Evolutionary conservation across 352 stramenopile genomes (phyloP), one percentile per base, ranked within the genome.

Genomic region (Elongisporangium prolatum): DNA sequence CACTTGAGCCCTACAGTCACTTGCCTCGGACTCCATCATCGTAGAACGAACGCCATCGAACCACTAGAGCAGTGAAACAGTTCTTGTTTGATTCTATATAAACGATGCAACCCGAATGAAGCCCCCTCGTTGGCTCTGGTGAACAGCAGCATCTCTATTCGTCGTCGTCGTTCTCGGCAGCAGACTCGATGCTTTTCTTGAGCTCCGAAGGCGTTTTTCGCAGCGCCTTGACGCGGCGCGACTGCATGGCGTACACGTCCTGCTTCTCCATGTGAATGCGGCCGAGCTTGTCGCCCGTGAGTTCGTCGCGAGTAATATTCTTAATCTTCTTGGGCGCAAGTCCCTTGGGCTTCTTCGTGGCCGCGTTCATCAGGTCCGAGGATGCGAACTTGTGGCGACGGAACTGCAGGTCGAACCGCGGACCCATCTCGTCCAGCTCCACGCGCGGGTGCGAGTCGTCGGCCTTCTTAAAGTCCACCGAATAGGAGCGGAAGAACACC

Each of bases 211-310:
- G 80, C 44, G 83, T 86, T 78, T 95, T 95, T 57, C 86, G 86
- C 53, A 98, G 78, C 21, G 96, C 96, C 80, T 98, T 98, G 62
- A 96, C 84, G 66, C 97, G 97, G 56, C 94, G 87, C 61, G 93
- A 95, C 67, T 98, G 82, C 86, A 98, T 98, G 63, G 89, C 95
- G 69, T 97, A 97, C 64, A 99, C 87, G 79, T 99, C 91, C 79
- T 99, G 97, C 68, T 91, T 94, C 48, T 98, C 95, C 58, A 99
- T 81, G 84, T 99, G 97, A 77, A 99, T 91, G 63, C 95, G 90
- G 62, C 97, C 97, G 60, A 99, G 75, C 68, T 97, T 99, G 79
- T 99, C 97, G 65, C 97, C 96, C 73, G 98, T 98, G 52, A 98
- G 76, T 69, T 98, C 98, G 61, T 98, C 97, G 71, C 78, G 77